Evolutionary conservation across 352 stramenopile species (phyloP), one percentile per base, ranked within the genome.

Genomic region (Globisporangium camurandrum): DNA sequence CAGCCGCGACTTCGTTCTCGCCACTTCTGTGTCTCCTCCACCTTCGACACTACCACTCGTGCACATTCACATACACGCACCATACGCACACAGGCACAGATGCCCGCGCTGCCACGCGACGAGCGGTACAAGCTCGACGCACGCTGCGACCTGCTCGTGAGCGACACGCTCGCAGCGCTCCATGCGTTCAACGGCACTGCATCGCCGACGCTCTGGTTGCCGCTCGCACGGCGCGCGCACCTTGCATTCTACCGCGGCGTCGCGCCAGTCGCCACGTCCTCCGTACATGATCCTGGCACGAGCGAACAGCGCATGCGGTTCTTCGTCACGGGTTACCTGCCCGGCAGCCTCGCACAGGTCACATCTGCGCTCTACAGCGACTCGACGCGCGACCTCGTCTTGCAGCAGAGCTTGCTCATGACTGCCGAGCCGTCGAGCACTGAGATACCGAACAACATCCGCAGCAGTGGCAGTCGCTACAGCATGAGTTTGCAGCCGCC

Each of bases 141-240:
- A 38, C 59, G 62, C 24, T 80, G 69, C 38, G 68, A 84, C 42
- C 54, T 53, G 36, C 42, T 75, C 17, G 59, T 84, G 40, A 65
- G 69, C 46, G 74, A 86, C 37, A 62, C 68, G 23, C 54, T 83
- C 36, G 68, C 59, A 12, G 66, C 59, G 16, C 63, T 82, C 46
- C 56, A 62, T 16, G 49, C 40, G 10, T 78, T 71, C 62, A 68
- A 84, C 53, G 67, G 57, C 33, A 48, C 48, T 0, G 36, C 75
- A 31, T 61, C 69, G 27, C 47, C 49, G 16, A 22, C n/a, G 1
- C 48, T 74, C 24, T 86, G 66, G 68, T 49, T 56, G 17, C 46
- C 63, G 26, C 38, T 83, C 30, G 62, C 51, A 5, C 56, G 55
- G 30, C 62, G 70, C 23, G 66, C 65, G 7, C 67, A 80, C 54